Conservation (phyloP, 129 eudicot genomes). For the Centaurea solstitialis region DNA sequence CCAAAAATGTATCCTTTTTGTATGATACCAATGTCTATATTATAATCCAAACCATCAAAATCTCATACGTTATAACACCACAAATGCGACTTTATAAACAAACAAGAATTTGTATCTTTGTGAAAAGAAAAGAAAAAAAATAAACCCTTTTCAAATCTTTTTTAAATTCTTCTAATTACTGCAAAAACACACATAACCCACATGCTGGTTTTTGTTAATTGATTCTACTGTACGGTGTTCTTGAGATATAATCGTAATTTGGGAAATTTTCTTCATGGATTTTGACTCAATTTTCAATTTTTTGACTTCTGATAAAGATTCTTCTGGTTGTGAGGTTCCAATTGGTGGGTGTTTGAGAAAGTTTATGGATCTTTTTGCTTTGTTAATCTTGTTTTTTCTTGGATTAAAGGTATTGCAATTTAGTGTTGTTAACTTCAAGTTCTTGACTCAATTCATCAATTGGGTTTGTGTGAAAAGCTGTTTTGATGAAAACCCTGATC, state of each 20-base stretch:
- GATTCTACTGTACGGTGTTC: background rate
- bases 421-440: conserved; percentile 25
- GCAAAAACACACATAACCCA: conserved; percentile 15
- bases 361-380: conserved; percentile 30
- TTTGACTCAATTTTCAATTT: conserved; percentile 37
- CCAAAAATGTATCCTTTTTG: background rate
- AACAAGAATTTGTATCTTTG: conserved; percentile 5
- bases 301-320: conserved; percentile 30
- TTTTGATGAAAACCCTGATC: conserved; percentile 27
- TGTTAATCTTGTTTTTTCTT: conserved; percentile 47
- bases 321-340: conserved; percentile 50
- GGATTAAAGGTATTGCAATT: conserved; percentile 47
- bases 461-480: conserved; percentile 38
- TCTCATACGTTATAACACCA: conserved; percentile 31
- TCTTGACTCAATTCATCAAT: conserved; percentile 24
- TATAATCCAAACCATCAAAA: background rate
- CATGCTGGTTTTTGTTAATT: conserved; percentile 6
- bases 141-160: background rate
- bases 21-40: background rate
- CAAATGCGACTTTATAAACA: conserved; percentile 28
- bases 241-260: background rate
- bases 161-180: background rate
- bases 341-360: conserved; percentile 45
- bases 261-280: conserved; percentile 46
- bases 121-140: background rate